Base-by-base conservation (phyloP, 371 early-diverging fungal genomes). In the Blakeslea trispora region DNA sequence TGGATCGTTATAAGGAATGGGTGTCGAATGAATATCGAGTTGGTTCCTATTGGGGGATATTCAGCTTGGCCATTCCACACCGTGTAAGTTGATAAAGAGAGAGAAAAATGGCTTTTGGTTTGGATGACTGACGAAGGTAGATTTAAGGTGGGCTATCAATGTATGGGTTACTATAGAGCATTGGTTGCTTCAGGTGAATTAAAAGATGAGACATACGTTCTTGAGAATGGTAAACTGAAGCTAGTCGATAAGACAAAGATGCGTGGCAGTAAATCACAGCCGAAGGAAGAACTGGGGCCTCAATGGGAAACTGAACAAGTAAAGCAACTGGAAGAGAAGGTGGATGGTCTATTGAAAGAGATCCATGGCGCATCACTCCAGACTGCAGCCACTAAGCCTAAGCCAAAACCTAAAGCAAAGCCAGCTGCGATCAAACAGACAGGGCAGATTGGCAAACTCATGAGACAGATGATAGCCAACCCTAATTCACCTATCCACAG, bases 31-130 rank as follows among this genome's bases (percentile, higher is more conserved):
- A 79, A 0, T 78, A 73, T 51, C 71, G 77, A 21, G 74, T 84
- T 31, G 86, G 86, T 17, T 65, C 76, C 3, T 69, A 80, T 0
- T 86, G 86, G 86, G 86, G 86, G 0, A 42, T 84, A 15, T 84
- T 86, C 55, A 82, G 83, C 53, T 66, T 66, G 61, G 68, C 67
- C 1, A 77, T 86, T 45, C 77, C 81, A 11, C 81, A 84, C 48
- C 74, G 83, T 56, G 80, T 75, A 55, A 65, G 59, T 32, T 18
- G 14, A 1, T 17, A 4, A 6, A n/a, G n/a, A n/a, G n/a, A n/a
- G n/a, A n/a, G n/a, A n/a, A n/a, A n/a, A n/a, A n/a, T n/a, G n/a
- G n/a, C n/a, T n/a, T n/a, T n/a, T n/a, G n/a, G n/a, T n/a, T n/a
- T n/a, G n/a, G n/a, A n/a, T n/a, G n/a, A n/a, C 40, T 4, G 8